phyloP scores from a whole-genome alignment of 208 protist genomes.

The Vickermania spadyakhi region DNA sequence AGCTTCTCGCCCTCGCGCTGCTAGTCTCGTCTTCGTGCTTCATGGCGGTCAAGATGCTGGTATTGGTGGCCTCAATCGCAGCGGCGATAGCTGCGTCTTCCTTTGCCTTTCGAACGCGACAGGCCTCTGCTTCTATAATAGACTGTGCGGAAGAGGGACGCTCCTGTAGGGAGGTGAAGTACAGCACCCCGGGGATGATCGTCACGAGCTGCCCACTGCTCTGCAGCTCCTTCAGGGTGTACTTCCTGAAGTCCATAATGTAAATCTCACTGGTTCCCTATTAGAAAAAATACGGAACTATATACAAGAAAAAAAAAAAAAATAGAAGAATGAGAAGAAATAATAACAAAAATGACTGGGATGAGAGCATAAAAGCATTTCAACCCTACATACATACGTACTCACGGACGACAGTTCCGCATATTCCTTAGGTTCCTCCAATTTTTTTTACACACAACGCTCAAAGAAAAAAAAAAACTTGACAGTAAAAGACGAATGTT shows the following conservation, averaged over 20 bases:
- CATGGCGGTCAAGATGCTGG: neutral
- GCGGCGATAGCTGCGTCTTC: neutral
- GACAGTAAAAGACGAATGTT: too few relatives aligned
- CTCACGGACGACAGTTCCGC: too few relatives aligned
- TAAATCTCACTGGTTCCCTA: slow-evolving; percentile 6
- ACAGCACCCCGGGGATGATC: slow-evolving; percentile 46
- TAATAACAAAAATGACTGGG: neutral
- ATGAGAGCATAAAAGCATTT: too few relatives aligned
- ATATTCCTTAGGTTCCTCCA: too few relatives aligned
- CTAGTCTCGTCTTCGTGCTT: neutral
- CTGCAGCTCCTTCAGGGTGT: slow-evolving; percentile 20
- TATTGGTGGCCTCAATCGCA: neutral
- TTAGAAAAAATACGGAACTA: slow-evolving; percentile 2
- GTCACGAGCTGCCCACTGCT: slow-evolving; percentile 28
- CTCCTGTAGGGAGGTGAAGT: slow-evolving; percentile 46
- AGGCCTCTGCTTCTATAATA: neutral
- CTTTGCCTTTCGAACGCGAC: neutral
- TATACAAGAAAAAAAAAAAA: slow-evolving; percentile 6
- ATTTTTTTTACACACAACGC: too few relatives aligned
- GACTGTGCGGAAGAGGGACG: slow-evolving; percentile 10
- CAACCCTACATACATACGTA: too few relatives aligned
- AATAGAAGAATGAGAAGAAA: slow-evolving; percentile 9
- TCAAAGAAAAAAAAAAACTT: too few relatives aligned
- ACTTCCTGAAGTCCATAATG: slow-evolving; percentile 1
- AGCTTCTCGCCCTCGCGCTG: neutral